Evolutionary conservation across 495 filamentous ascomycete genomes (phyloP).

Genomic region (Aspergillus diversus): DNA sequence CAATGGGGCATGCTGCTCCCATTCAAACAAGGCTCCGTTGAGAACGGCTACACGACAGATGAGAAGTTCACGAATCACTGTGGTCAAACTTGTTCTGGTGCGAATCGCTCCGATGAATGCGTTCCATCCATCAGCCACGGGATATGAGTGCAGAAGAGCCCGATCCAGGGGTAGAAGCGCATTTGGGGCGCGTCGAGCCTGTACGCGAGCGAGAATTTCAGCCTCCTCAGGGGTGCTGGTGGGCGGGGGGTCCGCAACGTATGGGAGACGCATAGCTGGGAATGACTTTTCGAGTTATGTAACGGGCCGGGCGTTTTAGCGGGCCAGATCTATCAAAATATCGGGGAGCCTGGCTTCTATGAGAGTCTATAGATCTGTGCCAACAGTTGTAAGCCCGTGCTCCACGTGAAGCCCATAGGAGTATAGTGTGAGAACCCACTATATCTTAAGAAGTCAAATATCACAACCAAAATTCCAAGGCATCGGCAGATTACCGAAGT

Average conservation of each 20-base stretch:
- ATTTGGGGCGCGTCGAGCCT: constrained; percentile 63
- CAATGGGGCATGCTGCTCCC: constrained; percentile 75
- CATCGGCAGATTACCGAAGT: too few relatives aligned
- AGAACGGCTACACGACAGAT: constrained; percentile 76
- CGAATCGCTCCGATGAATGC: constrained; percentile 75
- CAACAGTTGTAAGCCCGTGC: too few relatives aligned
- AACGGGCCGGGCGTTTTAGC: too few relatives aligned
- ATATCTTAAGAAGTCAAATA: too few relatives aligned
- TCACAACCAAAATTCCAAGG: too few relatives aligned
- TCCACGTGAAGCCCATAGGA: too few relatives aligned
- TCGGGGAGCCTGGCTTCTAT: too few relatives aligned
- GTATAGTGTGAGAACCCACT: too few relatives aligned
- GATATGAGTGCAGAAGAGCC: constrained; percentile 71
- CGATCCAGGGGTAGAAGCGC: constrained; percentile 72
- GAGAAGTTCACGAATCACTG: constrained; percentile 67
- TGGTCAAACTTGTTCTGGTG: constrained; percentile 61
- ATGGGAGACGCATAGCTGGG: constrained; percentile 70
- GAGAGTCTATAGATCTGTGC: too few relatives aligned
- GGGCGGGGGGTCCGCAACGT: constrained; percentile 61
- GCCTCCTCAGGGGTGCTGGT: constrained; percentile 47
- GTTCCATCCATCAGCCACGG: constrained; percentile 81
- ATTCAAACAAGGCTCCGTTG: constrained; percentile 78
- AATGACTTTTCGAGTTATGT: not conserved
- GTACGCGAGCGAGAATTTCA: constrained; percentile 63
- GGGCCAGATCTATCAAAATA: too few relatives aligned